These are phyloP conservation scores for Ziziphus jujuba DNA, from an alignment of 306 rosid genomes.

Conservation along the genomic window DNA sequence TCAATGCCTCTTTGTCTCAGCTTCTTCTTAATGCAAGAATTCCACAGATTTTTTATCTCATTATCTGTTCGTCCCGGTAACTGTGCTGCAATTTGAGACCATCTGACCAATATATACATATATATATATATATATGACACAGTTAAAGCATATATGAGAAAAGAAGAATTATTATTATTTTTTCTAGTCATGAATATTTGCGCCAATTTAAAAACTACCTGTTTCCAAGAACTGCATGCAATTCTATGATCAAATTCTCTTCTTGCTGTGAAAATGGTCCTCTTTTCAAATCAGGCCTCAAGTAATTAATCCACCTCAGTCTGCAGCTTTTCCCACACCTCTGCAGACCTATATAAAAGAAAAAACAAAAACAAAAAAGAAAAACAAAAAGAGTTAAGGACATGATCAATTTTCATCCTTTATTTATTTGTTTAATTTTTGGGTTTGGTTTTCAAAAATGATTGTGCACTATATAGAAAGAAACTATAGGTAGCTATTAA, in stretches of 20 bases:
- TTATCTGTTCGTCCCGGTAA: constrained; percentile 93
- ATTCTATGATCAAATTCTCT: constrained; percentile 78
- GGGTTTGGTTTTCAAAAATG: too few relatives aligned
- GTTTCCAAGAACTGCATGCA: constrained; percentile 87
- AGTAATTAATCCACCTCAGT: constrained; percentile 91
- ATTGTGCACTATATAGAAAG: too few relatives aligned
- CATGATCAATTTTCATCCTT: too few relatives aligned
- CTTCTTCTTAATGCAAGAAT: constrained; percentile 91
- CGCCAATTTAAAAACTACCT: constrained; percentile 36
- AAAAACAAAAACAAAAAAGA: too few relatives aligned
- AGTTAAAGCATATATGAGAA: too few relatives aligned
- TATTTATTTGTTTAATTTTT: too few relatives aligned
- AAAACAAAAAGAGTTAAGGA: too few relatives aligned
- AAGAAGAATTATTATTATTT: too few relatives aligned
- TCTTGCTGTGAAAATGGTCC: constrained; percentile 91
- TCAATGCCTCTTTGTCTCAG: constrained; percentile 86
- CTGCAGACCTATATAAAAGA: constrained; percentile 77
- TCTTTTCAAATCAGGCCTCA: constrained; percentile 94
- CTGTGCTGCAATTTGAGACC: constrained; percentile 97
- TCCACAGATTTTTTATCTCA: constrained; percentile 92
- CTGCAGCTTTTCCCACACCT: constrained; percentile 98
- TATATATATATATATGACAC: not conserved
- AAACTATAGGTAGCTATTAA: not conserved
- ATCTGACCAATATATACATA: too few relatives aligned
- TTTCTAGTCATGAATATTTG: too few relatives aligned